phyloP scores from a whole-genome alignment of 441 rosid genomes.

The Viola pubescens region DNA sequence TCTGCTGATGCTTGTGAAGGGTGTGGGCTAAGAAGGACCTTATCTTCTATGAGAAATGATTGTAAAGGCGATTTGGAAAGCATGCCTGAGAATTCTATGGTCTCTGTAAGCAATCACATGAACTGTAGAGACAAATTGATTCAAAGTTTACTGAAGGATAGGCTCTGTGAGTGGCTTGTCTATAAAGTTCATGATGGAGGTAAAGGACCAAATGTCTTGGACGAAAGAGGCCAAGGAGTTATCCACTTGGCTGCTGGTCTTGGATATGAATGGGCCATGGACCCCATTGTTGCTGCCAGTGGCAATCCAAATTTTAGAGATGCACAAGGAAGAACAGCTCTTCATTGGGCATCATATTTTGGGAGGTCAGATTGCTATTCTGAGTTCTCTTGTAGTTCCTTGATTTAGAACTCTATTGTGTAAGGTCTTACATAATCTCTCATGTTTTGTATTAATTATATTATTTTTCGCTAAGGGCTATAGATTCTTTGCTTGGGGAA shows the following conservation, averaged over 20 bases:
- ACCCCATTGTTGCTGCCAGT: constrained; percentile 42
- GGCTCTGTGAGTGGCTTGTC: constrained; percentile 45
- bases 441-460: background rate
- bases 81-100: constrained; percentile 11
- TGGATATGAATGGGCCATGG: constrained; percentile 58
- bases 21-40: constrained; percentile 32
- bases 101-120: constrained; percentile 8
- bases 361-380: constrained; percentile 43
- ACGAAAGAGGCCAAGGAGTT: constrained; percentile 53
- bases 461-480: background rate
- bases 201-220: constrained; percentile 40
- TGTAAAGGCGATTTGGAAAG: constrained; percentile 16
- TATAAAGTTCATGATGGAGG: constrained; percentile 41
- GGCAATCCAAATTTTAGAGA: constrained; percentile 55
- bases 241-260: constrained; percentile 59
- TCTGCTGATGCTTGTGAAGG: constrained; percentile 27
- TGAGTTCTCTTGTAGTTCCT: constrained; percentile 2
- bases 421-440: background rate
- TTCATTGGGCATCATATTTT: constrained; percentile 67
- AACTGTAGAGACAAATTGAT: constrained; percentile 29
- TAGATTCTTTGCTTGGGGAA: background rate
- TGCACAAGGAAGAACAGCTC: constrained; percentile 50
- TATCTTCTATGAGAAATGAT: constrained; percentile 22
- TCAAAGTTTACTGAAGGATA: constrained; percentile 37
- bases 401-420: background rate